Evolutionary conservation across 2,329 filamentous ascomycete genomes (phyloP).

Genomic region (Sporothrix phasma): DNA sequence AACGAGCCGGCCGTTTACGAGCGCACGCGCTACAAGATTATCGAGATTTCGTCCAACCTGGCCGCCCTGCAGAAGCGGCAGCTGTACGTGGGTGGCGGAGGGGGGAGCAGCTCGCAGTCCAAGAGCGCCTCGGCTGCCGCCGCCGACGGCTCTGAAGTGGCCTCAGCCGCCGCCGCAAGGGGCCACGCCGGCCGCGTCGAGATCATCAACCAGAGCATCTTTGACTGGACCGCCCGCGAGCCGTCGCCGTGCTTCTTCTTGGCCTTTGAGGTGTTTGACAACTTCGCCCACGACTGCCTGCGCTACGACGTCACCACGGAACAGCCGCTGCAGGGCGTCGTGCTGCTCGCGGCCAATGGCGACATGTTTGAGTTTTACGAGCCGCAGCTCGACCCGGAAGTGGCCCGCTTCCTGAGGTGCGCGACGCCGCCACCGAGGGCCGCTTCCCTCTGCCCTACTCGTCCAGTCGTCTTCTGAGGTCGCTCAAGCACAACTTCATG

Average conservation of each 20-base stretch:
- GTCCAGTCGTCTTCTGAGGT: conserved; percentile 45
- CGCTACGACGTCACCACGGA: conserved; percentile 80
- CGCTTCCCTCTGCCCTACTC: conserved; percentile 54
- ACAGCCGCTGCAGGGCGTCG: conserved; percentile 74
- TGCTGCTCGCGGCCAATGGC: conserved; percentile 73
- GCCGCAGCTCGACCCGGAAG: conserved; percentile 68
- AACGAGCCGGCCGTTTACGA: conserved; percentile 86
- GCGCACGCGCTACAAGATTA: conserved; percentile 86
- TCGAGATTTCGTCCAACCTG: conserved; percentile 81
- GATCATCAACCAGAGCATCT: conserved; percentile 90
- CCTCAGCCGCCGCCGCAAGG: conserved; percentile 38
- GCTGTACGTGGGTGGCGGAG: conserved; percentile 29
- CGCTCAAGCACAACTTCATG: conserved; percentile 51
- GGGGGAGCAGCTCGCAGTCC: background rate
- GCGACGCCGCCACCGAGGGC: conserved; percentile 61
- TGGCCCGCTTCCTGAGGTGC: conserved; percentile 75
- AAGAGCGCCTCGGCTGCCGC: conserved; percentile 7
- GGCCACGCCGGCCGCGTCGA: conserved; percentile 81
- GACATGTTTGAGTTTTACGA: conserved; percentile 95
- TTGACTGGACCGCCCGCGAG: conserved; percentile 85
- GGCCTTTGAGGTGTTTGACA: conserved; percentile 96
- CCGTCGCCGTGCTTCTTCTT: conserved; percentile 94
- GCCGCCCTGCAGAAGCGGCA: conserved; percentile 68
- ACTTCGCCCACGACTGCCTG: conserved; percentile 90
- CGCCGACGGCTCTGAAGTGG: conserved; percentile 8